Base-by-base conservation (phyloP, 2,329 filamentous ascomycete genomes). In the Rutstroemia sydowiana region DNA sequence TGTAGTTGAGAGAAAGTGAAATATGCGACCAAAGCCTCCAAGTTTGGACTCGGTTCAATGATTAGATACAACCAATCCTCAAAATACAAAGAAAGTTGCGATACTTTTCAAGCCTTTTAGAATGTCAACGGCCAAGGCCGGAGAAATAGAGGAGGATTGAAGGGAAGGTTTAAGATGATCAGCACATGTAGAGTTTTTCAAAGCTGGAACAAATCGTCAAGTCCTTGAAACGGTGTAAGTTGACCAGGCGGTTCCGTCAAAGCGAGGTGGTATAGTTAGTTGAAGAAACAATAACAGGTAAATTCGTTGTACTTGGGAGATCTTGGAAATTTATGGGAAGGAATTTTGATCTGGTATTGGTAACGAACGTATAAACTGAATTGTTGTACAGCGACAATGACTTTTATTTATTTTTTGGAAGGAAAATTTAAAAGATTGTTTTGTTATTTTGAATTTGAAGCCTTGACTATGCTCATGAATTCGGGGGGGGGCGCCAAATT, bases 1-100 rank as follows among this genome's bases (percentile, higher is more conserved):
- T 73, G 69, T 68, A 61, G 57, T 48, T 51, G 51, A 52, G 53
- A 16, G 41, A 28, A 40, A 41, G 21, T 53, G 50, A 42, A 39
- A n/a, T 40, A 39, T 44, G 14, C 8, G 28, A 48, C 30, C 34
- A 42, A 37, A 39, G 18, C 21, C 21, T 26, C 42, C 42, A 31
- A 13, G 8, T n/a, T 51, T 20, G 41, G 42, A 31, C 16, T 51
- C 42, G 41, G 41, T 28, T 34, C 32, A 34, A 34, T 14, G 40
- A 21, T 45, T 45, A 21, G 30, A 16, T 45, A 21, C 20, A 42
- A 23, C 10, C 48, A 46, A 46, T 45, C 32, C 32, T 39, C 31
- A 9, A n/a, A 51, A 28, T 39, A 26, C 39, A n/a, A 23, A 31
- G 30, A 45, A 7, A 18, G 5, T 18, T 36, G 42, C 36, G 13